phyloP scores from a whole-genome alignment of 495 filamentous ascomycete genomes.

The Podospora bellae-mahoneyi region DNA sequence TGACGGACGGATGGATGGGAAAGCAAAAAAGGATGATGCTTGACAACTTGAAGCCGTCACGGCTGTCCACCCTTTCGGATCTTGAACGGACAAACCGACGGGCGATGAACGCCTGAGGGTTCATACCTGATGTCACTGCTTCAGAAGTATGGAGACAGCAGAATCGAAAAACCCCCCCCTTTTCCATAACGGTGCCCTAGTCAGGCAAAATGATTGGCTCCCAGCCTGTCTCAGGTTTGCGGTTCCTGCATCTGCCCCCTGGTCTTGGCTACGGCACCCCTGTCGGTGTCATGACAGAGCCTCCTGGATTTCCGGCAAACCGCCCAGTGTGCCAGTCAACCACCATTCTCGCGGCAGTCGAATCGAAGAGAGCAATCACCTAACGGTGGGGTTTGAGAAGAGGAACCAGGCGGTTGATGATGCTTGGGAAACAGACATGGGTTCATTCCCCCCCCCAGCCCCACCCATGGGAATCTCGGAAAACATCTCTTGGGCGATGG shows the following conservation, averaged over 20 bases:
- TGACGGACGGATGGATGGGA: background rate
- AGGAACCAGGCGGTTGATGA: background rate
- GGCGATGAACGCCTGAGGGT: background rate
- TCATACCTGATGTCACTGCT: slow-evolving; percentile 2
- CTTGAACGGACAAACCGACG: background rate
- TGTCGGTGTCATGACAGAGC: slow-evolving; percentile 17
- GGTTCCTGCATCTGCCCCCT: slow-evolving; percentile 35
- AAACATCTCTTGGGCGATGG: slow-evolving; percentile 5
- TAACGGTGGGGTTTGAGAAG: slow-evolving; percentile 5
- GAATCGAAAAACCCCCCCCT: background rate
- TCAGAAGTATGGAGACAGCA: background rate
- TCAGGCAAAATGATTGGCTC: slow-evolving; percentile 2
- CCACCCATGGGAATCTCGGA: background rate
- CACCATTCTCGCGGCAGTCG: background rate
- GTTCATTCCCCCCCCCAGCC: background rate
- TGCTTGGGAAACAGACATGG: background rate
- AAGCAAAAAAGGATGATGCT: slow-evolving; percentile 3
- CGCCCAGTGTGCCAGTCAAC: background rate
- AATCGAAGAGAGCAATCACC: slow-evolving; percentile 6
- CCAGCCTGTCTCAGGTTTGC: slow-evolving; percentile 28
- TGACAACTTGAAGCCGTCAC: background rate
- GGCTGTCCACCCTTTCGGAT: background rate
- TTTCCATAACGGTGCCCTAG: background rate
- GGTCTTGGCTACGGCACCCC: slow-evolving; percentile 15
- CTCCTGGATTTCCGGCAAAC: slow-evolving; percentile 25